Percentiles rank a stretch among this genome's conserved stretches.
phyloP scores from a whole-genome alignment of 371 early-diverging fungal genomes.

The Apophysomyces variabilis region DNA sequence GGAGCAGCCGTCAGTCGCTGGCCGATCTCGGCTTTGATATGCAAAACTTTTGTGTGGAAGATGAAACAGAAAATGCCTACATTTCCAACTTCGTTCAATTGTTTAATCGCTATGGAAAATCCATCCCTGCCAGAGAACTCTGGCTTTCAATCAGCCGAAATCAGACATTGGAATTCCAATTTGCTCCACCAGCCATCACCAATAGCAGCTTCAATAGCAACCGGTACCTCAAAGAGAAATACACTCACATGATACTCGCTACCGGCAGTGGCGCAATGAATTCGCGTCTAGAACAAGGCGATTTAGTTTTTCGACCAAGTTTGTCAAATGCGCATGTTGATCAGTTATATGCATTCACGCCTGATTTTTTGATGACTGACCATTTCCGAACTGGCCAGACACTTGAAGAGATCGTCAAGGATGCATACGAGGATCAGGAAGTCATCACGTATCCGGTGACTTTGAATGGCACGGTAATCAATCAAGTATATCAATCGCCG shows the following conservation, averaged over 20 bases:
- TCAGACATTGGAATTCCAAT: conserved; percentile 3
- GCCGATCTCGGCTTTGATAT: conserved; percentile 30
- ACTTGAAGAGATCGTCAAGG: conserved; percentile 16
- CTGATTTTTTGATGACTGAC: conserved; percentile 34
- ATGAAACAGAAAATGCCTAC: conserved; percentile 10
- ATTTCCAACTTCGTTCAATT: conserved; percentile 32
- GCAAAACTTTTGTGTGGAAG: conserved; percentile 26
- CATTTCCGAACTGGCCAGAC: conserved; percentile 20
- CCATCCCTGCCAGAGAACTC: conserved; percentile 20
- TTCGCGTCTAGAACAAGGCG: conserved; percentile 1
- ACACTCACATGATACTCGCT: not conserved
- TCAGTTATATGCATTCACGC: conserved; percentile 19
- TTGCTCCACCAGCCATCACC: not conserved
- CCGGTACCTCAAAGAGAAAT: not conserved
- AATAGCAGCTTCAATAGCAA: not conserved
- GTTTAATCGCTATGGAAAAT: conserved; percentile 26
- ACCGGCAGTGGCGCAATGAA: conserved; percentile 16
- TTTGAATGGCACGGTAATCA: conserved; percentile 8
- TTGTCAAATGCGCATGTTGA: conserved; percentile 29
- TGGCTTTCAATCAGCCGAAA: conserved; percentile 11
- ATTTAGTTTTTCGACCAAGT: conserved; percentile 24
- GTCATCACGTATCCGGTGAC: conserved; percentile 20
- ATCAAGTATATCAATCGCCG: conserved; percentile 23
- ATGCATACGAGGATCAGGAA: conserved; percentile 19
- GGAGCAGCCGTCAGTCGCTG: conserved; percentile 10